Evolutionary conservation across 768 basidiomycete genomes (phyloP), one percentile per base, ranked within the genome.

Genomic region (Boletellus sp.): DNA sequence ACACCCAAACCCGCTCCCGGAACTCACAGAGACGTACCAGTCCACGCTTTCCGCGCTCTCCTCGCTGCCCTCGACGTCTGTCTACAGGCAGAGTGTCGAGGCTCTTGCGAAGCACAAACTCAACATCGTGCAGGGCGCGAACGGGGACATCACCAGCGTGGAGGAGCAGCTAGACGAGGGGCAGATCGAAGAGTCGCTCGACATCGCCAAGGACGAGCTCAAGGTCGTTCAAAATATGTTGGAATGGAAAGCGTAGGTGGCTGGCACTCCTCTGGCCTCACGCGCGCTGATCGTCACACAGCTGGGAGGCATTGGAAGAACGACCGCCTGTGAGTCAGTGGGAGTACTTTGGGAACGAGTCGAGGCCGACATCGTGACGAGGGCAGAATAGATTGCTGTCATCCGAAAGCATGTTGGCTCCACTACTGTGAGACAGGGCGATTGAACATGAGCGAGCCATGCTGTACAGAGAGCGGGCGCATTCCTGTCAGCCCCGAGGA

Each of bases 181-280:
- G 0, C 83, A 90, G 59, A 89, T 96, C 37, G 94, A 98, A 74
- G 78, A 92, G 68, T 79, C 87, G 31, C 61, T 98, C 59, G 78
- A 82, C 57, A 82, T 90, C 68, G 94, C 94, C 11, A 72, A 83
- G 57, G 87, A 88, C 62, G 94, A 98, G 69, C 73, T 91, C 48
- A 74, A 72, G 48, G 74, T 97, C 34, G 89, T 77, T 5, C 73
- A 73, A 28, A 89, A 89, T 71, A 89, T 96, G 86, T 63, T 85
- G n/a, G 87, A 94, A 64, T 98, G 92, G 93, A 95, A 94, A 73
- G 81, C 89, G 94, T 97, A 68, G 68, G 93, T 86, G 46, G 46
- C 24, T 42, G 36, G 8, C 54, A 5, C 41, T 26, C 12, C 11
- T 42, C 35, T 51, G 33, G 47, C 51, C 7, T 32, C 36, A 32